Percentiles rank a stretch among this genome's conserved stretches.
Evolutionary conservation across 2,329 filamentous ascomycete genomes (phyloP).

Genomic region (Didymella keratinophila): DNA sequence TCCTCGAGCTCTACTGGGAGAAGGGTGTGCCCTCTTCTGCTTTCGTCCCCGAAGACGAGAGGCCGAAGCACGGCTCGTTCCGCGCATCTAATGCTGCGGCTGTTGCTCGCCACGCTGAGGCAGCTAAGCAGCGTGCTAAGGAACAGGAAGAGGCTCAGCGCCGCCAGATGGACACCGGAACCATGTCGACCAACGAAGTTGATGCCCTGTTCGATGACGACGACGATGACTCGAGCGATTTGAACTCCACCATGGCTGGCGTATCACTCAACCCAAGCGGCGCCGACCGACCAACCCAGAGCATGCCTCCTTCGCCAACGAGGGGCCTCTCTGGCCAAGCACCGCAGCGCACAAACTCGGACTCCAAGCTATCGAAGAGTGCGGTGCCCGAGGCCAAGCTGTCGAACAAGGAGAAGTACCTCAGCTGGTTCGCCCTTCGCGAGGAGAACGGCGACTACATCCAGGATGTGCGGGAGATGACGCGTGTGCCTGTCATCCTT

Average conservation of each 20-base stretch:
- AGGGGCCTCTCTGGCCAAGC: slow-evolving; percentile 73
- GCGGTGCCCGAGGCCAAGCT: slow-evolving; percentile 77
- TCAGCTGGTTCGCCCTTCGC: slow-evolving; percentile 85
- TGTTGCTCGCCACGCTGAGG: slow-evolving; percentile 81
- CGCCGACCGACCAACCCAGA: slow-evolving; percentile 86
- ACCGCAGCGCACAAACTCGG: slow-evolving; percentile 88
- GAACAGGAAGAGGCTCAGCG: slow-evolving; percentile 91
- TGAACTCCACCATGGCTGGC: slow-evolving; percentile 90
- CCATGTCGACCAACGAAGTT: slow-evolving; percentile 89
- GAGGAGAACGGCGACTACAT: slow-evolving; percentile 96
- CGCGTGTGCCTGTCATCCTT: slow-evolving; percentile 92
- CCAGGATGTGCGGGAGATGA: slow-evolving; percentile 98
- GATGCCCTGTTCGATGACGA: slow-evolving; percentile 97
- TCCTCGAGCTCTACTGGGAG: slow-evolving; percentile 98
- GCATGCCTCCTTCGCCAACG: slow-evolving; percentile 89
- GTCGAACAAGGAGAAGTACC: slow-evolving; percentile 94
- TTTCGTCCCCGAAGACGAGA: slow-evolving; percentile 95
- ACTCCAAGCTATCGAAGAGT: slow-evolving; percentile 83
- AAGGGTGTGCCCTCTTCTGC: slow-evolving; percentile 97
- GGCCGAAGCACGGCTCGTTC: slow-evolving; percentile 80
- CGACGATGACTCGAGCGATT: slow-evolving; percentile 80
- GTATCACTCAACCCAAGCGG: slow-evolving; percentile 76
- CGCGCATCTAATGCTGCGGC: slow-evolving; percentile 77
- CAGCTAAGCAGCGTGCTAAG: slow-evolving; percentile 79
- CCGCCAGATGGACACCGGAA: slow-evolving; percentile 93